Evolutionary conservation across 441 rosid genomes (phyloP).

Genomic region (Populus hybrid): DNA sequence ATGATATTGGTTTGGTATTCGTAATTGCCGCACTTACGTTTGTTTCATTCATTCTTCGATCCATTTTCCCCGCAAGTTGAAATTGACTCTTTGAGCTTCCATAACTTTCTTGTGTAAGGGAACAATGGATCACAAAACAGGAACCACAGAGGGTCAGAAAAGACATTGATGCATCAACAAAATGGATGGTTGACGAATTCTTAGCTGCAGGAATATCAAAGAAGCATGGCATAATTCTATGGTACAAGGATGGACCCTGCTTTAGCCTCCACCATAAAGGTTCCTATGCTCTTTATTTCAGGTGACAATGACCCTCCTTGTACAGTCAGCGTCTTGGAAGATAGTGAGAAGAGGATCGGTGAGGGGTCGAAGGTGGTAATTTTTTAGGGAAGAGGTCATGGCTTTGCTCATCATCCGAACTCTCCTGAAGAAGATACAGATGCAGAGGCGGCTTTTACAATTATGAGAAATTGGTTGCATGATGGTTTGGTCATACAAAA

Average conservation of each 20-base stretch:
- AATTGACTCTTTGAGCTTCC: background rate
- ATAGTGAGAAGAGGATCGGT: slow-evolving; percentile 45
- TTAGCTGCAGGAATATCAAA: slow-evolving; percentile 73
- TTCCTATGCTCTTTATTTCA: slow-evolving; percentile 64
- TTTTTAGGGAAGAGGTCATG: slow-evolving; percentile 70
- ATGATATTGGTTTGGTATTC: background rate
- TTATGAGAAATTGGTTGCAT: slow-evolving; percentile 68
- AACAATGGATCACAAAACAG: slow-evolving; percentile 56
- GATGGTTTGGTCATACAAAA: slow-evolving; percentile 37
- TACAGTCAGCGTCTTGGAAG: slow-evolving; percentile 36
- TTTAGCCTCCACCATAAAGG: slow-evolving; percentile 43
- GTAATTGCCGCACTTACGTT: background rate
- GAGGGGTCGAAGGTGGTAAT: slow-evolving; percentile 47
- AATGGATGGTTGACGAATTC: slow-evolving; percentile 81
- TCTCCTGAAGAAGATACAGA: slow-evolving; percentile 75
- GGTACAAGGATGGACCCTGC: slow-evolving; percentile 69
- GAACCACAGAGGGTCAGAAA: slow-evolving; percentile 45
- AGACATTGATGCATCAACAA: slow-evolving; percentile 47
- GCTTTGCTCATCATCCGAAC: slow-evolving; percentile 68
- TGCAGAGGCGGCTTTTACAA: slow-evolving; percentile 66
- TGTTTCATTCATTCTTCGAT: background rate
- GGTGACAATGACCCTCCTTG: slow-evolving; percentile 79
- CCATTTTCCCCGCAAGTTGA: background rate
- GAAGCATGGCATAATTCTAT: slow-evolving; percentile 73
- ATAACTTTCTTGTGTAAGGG: slow-evolving; percentile 14